Evolutionary conservation across 805 yeast species (phyloP), one percentile per base, ranked within the genome.

Genomic region (Ogataea degrootiae): DNA sequence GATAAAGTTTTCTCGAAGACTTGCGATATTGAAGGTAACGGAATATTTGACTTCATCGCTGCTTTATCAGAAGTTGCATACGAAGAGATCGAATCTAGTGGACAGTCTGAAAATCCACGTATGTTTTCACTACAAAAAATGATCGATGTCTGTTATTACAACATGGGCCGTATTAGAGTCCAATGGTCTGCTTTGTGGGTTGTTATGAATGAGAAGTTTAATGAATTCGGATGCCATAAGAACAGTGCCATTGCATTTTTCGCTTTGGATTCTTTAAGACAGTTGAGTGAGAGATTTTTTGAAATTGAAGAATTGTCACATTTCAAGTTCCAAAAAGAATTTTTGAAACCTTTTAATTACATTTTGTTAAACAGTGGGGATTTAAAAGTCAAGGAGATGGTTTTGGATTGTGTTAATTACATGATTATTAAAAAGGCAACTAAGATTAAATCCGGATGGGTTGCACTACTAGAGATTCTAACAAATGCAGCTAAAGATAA

Each of bases 161-260:
- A 95, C 65, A 94, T 94, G 97, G 82, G 82, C 43, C 86, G 99
- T 72, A 91, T 94, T 58, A 81, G 96, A 65, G 83, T 94, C 51
- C 97, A 95, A 68, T 94, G 99, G 97, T 81, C 96, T 6, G 92
- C 88, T 46, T 74, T 94, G 49, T 94, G 99, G 99, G 79, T 86
- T 15, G 85, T 87, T 9, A 87, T 94, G 87, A 96, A 96, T 15
- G 87, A 79, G 48, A 87, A 87, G 39, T 94, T 94, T 70, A 87
- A 88, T 54, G 78, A 74, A 42, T 91, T 90, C 53, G 96, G 96
- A 3, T 83, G 95, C 49, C 86, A 87, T 61, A 68, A 80, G 37
- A 92, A 91, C 60, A 70, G 76, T 31, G 81, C 82, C 1, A 85
- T 94, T 51, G 90, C 86, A 2, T 82, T 86, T 57, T 91, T 94